Base-by-base conservation (phyloP, 164 flowering plant species). In the Taxillus chinensis region DNA sequence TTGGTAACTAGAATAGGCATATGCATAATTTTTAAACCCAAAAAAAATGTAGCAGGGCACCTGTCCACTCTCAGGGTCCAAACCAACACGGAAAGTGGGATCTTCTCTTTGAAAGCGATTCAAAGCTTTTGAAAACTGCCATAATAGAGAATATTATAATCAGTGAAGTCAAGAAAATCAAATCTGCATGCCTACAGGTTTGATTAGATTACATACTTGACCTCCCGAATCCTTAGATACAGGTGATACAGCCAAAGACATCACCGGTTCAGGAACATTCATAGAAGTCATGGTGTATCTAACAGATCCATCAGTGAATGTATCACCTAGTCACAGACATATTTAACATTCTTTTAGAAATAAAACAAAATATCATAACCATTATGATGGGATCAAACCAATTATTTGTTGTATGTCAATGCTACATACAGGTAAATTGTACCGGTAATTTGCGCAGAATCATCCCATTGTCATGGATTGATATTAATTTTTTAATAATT, bases 201-300 rank as follows among this genome's bases (percentile, higher is more conserved):
- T 41, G 7, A 49, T n/a, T 38, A 53, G 39, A 50, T 5, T 39
- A 71, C 79, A 75, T 72, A 91, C 99, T 70, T 95, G 95, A 71
- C 96, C 98, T 67, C 96, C 92, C 65, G 90, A 79, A 79, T 95
- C 99, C 73, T 89, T 95, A 60, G 99, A 89, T 57, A 87, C 96
- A 41, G 99, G 92, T 60, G 87, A 80, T 71, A 95, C 78, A 74
- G 99, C 99, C 67, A 95, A 80, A n/a, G 99, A 95, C 97, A 95
- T 89, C 62, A 95, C 99, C 43, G 99, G 99, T 67, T 95, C 99
- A 61, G 99, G 99, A 60, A 95, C 99, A 77, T 81, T 91, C 99
- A 95, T 95, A 39, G 99, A 91, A 49, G 99, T 95, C 99, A 95
- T 91, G 48, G 97, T 95, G 78, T 95, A 95, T 67, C 63, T 86